Base-by-base conservation (phyloP, 495 filamentous ascomycete species). In the Hypoxylon cercidicola region DNA sequence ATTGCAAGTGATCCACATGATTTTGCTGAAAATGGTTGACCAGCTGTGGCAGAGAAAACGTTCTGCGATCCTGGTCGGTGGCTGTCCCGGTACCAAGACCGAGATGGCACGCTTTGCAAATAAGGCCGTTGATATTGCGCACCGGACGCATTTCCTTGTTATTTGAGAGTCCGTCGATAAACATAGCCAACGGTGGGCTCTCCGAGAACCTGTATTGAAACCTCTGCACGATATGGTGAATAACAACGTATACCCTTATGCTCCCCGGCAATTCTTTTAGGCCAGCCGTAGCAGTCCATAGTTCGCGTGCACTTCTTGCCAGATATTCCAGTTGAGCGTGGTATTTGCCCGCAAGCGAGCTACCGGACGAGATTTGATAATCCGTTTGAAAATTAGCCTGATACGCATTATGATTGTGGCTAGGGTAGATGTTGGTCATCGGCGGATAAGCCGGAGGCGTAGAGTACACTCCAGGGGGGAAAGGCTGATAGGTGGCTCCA, bases 61-160 rank as follows among this genome's bases (percentile, higher is more conserved):
- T 76, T 62, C 81, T 87, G 49, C 76, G 73, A 30, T 79, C 81
- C 20, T 72, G 59, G 44, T 78, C 70, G 25, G 73, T 71, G 21
- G 68, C 61, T 12, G 60, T 60, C 37, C 75, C 68, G 51, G 73
- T 64, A 45, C 72, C 72, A 35, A 81, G 66, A 45, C 74, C 60
- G 45, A 77, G 57, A 45, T 77, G 74, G 68, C 87, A 91, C 20
- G 81, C 79, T 77, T 85, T 89, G 70, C 87, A 93, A 47, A 81
- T 78, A 15, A 93, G 79, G 1, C 84, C 86, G 62, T 87, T 84
- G 43, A 88, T 77, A 68, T 85, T 86, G 60, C 87, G 86, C 25
- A 93, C 80, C n/a, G 86, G 82, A 46, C 81, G 80, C 84, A 92
- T 88, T 35, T 85, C 80, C 54, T 84, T 79, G 62, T 88, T 81